Percentiles rank a stretch among this genome's conserved stretches.
phyloP scores from a whole-genome alignment of 768 basidiomycete genomes.

The Pulveroboletus sp. region DNA sequence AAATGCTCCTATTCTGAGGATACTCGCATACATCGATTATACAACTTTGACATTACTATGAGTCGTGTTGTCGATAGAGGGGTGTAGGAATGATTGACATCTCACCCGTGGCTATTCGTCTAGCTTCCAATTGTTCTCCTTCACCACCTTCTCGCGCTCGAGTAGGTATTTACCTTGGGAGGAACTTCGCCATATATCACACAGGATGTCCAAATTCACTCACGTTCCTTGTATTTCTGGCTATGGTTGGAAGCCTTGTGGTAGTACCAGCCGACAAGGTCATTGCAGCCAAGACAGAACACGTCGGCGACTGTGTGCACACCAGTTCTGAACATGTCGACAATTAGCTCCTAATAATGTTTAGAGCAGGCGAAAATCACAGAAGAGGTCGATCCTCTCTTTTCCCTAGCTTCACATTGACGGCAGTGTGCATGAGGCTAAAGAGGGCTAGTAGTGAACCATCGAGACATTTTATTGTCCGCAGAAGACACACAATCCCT shows the following conservation, averaged over 20 bases:
- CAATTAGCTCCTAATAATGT: constrained; percentile 1
- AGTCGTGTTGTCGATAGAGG: neutral
- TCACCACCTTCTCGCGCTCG: constrained; percentile 73
- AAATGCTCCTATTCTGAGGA: neutral
- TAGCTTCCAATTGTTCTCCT: constrained; percentile 76
- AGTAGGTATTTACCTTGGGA: constrained; percentile 70
- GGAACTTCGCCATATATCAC: neutral
- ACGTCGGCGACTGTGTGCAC: constrained; percentile 79
- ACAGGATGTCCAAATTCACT: constrained; percentile 6
- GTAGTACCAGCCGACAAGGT: constrained; percentile 79
- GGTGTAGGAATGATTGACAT: neutral
- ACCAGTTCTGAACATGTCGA: constrained; percentile 51
- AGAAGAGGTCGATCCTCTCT: constrained; percentile 71
- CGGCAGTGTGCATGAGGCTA: constrained; percentile 74
- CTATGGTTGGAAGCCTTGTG: constrained; percentile 68
- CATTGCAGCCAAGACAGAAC: constrained; percentile 75
- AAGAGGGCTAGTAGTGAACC: neutral
- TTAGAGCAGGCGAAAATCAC: constrained; percentile 34
- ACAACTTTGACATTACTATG: neutral
- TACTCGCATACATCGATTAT: neutral
- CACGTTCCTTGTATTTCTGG: constrained; percentile 87
- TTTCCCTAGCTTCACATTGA: constrained; percentile 67
- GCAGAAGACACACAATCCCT: constrained; percentile 60
- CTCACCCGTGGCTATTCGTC: constrained; percentile 35
- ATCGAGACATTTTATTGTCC: neutral